Evolutionary conservation across 176 grass and related monocot species (phyloP).

Genomic region (Eleusine coracana): DNA sequence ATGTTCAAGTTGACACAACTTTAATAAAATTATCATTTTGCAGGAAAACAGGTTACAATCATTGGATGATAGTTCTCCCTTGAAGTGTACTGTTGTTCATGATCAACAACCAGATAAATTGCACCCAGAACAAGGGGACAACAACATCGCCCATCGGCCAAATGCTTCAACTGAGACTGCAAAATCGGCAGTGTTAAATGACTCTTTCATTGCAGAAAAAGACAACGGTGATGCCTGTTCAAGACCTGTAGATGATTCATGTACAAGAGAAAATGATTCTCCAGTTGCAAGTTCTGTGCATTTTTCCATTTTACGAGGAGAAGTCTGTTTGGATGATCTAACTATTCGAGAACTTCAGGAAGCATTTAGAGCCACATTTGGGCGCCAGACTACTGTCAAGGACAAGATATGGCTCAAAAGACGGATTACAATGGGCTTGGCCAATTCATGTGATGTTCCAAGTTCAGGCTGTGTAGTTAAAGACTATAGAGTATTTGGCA

Average conservation of each 20-base stretch:
- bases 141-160: conserved; percentile 43
- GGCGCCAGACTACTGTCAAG: conserved; percentile 90
- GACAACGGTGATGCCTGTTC: conserved; percentile 69
- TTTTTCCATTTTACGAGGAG: conserved; percentile 85
- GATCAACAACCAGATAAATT: conserved; percentile 33
- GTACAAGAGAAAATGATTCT: conserved; percentile 56
- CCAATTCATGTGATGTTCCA: conserved; percentile 85
- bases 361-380: conserved; percentile 91
- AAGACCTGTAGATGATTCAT: conserved; percentile 47
- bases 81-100: conserved; percentile 33
- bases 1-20: conserved; percentile 31
- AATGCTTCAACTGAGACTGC: conserved; percentile 61
- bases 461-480: conserved; percentile 78
- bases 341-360: conserved; percentile 96
- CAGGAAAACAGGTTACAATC: conserved; percentile 58
- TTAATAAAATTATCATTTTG: conserved; percentile 49
- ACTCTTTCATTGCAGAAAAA: conserved; percentile 55
- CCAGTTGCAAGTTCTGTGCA: conserved; percentile 62
- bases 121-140: conserved; percentile 37
- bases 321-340: conserved; percentile 87
- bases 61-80: conserved; percentile 48
- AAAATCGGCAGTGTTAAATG: conserved; percentile 64
- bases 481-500: conserved; percentile 69
- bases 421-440: conserved; percentile 90
- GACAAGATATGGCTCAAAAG: conserved; percentile 99